Conservation (phyloP, 495 filamentous ascomycete species). For the Podospora didyma region DNA sequence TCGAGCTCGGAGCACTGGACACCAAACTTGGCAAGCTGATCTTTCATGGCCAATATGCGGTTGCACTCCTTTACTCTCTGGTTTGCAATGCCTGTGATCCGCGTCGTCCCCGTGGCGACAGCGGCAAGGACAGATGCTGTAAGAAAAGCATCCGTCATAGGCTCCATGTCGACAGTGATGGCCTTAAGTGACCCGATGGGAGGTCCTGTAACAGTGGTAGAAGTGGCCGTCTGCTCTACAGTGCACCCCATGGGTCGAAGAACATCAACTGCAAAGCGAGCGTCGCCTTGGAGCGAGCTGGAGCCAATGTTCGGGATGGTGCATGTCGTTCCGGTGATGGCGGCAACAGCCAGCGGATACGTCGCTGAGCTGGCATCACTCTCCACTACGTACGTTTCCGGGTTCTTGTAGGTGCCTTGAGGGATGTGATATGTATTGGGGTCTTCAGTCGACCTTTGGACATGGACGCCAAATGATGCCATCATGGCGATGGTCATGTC, state of each 20-base stretch:
- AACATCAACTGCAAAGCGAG: conserved; percentile 89
- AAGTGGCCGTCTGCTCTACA: conserved; percentile 77
- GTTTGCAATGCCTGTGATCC: conserved; percentile 95
- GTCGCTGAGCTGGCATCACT: conserved; percentile 97
- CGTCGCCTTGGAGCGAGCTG: conserved; percentile 88
- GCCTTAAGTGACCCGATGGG: conserved; percentile 63
- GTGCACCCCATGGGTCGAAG: conserved; percentile 89
- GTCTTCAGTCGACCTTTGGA: conserved; percentile 55
- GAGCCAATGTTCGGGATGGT: conserved; percentile 96
- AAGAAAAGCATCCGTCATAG: conserved; percentile 98
- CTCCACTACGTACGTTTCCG: conserved; percentile 83
- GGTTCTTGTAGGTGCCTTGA: conserved; percentile 78
- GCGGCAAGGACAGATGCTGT: conserved; percentile 91
- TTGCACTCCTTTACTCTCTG: conserved; percentile 99
- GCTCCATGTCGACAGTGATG: conserved; percentile 88
- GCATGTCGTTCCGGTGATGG: conserved; percentile 90
- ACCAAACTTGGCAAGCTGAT: conserved; percentile 93
- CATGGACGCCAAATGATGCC: conserved; percentile 83
- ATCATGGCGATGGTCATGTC: conserved; percentile 99
- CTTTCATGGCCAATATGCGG: conserved; percentile 93
- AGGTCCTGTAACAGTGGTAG: conserved; percentile 93
- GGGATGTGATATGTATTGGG: conserved; percentile 94
- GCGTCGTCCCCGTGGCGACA: conserved; percentile 78
- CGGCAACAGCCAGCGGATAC: conserved; percentile 91
- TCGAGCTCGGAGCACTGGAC: conserved; percentile 82